phyloP scores from a whole-genome alignment of 805 yeast genomes.

The Starmerella riodocensis region DNA sequence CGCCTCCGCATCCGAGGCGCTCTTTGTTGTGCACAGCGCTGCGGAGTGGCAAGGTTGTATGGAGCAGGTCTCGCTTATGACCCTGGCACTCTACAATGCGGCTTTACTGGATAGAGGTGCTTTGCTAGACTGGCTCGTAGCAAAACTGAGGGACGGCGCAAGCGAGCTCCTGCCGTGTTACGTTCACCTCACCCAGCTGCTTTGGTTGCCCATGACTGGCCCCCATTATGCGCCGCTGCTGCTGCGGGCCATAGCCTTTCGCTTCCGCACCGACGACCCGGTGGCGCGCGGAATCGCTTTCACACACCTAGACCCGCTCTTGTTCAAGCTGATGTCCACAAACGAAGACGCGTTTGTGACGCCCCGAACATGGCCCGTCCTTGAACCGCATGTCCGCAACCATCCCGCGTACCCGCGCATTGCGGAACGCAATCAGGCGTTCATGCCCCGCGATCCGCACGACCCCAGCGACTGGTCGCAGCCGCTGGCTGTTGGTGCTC shows the following conservation, averaged over 20 bases:
- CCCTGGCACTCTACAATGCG: constrained; percentile 56
- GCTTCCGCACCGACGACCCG: not conserved
- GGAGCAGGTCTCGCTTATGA: constrained; percentile 45
- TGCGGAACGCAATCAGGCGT: constrained; percentile 16
- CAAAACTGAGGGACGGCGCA: constrained; percentile 34
- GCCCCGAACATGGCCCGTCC: constrained; percentile 15
- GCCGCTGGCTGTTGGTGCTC: constrained; percentile 6
- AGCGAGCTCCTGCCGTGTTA: constrained; percentile 35
- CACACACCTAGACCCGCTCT: constrained; percentile 7
- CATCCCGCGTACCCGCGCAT: constrained; percentile 10
- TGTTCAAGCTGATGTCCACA: constrained; percentile 10
- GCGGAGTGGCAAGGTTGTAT: constrained; percentile 45
- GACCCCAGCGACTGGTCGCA: constrained; percentile 14
- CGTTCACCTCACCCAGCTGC: constrained; percentile 44
- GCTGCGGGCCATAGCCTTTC: constrained; percentile 3
- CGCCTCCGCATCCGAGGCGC: too few species aligned
- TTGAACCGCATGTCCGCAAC: constrained; percentile 11
- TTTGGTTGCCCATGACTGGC: constrained; percentile 50
- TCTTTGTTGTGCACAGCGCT: too few species aligned
- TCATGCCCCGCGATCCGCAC: constrained; percentile 10
- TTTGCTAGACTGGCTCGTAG: constrained; percentile 52
- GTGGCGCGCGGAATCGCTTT: not conserved
- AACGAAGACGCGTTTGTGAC: constrained; percentile 15
- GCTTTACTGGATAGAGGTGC: constrained; percentile 47
- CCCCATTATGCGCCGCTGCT: constrained; percentile 6